A percentile compares a stretch with the other conserved stretches of the same genome.
These are phyloP conservation scores for Tylopilus felleus DNA, from an alignment of 768 basidiomycete genomes.

Conservation along the genomic window DNA sequence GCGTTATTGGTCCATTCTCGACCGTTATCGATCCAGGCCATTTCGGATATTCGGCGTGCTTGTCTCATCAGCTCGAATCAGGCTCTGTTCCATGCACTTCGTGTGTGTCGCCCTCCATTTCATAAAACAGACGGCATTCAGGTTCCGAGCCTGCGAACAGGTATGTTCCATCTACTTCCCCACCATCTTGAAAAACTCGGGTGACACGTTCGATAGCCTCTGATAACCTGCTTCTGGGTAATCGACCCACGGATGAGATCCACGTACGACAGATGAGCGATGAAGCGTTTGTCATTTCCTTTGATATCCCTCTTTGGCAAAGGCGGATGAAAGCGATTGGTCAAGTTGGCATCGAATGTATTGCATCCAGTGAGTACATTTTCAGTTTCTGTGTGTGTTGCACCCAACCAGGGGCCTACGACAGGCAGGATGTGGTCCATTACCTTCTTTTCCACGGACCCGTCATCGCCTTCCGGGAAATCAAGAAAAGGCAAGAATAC, in stretches of 20 bases:
- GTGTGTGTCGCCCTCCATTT: conserved; percentile 21
- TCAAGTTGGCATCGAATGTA: conserved; percentile 60
- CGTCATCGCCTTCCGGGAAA: conserved; percentile 7
- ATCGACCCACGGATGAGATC: conserved; percentile 50
- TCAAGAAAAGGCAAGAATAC: conserved; percentile 2
- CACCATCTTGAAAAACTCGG: neutral
- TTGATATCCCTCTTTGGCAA: conserved; percentile 59
- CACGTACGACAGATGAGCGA: conserved; percentile 44
- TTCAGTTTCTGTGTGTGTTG: neutral
- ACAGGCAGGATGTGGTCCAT: conserved; percentile 27
- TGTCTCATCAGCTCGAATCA: conserved; percentile 45
- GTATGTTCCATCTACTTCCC: conserved; percentile 21
- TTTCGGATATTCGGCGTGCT: conserved; percentile 62
- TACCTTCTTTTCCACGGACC: conserved; percentile 17
- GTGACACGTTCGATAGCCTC: conserved; percentile 23
- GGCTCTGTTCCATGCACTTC: conserved; percentile 27
- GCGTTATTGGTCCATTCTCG: conserved; percentile 51
- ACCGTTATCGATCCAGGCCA: conserved; percentile 39
- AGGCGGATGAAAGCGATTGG: conserved; percentile 65
- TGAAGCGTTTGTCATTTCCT: conserved; percentile 49
- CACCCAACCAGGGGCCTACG: neutral
- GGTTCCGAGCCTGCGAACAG: conserved; percentile 6
- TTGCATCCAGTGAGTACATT: conserved; percentile 37
- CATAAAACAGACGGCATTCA: conserved; percentile 22
- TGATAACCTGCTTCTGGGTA: conserved; percentile 43